Percentiles rank a stretch among this genome's conserved stretches.
phyloP scores from a whole-genome alignment of 305 asterid species.

The Lippia alba region DNA sequence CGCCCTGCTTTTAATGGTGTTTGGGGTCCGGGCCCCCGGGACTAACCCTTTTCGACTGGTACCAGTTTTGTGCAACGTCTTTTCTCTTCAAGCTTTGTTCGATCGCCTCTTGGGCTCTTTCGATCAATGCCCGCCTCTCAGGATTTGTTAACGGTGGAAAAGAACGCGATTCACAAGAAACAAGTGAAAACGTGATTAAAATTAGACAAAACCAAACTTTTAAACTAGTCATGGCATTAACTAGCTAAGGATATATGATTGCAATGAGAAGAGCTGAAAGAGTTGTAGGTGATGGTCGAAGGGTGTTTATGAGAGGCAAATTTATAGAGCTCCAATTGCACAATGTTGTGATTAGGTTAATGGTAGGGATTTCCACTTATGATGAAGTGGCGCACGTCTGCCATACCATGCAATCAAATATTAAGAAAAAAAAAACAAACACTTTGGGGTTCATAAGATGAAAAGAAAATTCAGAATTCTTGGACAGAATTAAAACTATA shows the following conservation, averaged over 20 bases:
- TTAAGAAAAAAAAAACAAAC: conserved; percentile 22
- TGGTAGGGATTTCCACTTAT: conserved; percentile 35
- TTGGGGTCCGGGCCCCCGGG: conserved; percentile 65
- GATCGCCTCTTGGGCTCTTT: conserved; percentile 38
- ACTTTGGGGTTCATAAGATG: conserved; percentile 5
- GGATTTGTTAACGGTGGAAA: conserved; percentile 6
- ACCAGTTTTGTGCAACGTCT: conserved; percentile 36
- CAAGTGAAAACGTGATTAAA: conserved; percentile 30
- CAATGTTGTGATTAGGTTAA: conserved; percentile 25
- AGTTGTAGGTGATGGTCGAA: conserved; percentile 30
- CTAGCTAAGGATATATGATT: neutral
- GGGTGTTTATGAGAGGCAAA: conserved; percentile 29
- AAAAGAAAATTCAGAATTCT: neutral
- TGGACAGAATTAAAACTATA: neutral
- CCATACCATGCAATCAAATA: conserved; percentile 32
- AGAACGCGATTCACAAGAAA: conserved; percentile 30
- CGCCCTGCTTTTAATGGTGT: conserved; percentile 41
- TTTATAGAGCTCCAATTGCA: conserved; percentile 38
- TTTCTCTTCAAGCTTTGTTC: conserved; percentile 37
- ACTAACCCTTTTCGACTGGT: conserved; percentile 37
- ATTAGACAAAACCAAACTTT: conserved; percentile 39
- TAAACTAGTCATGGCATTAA: conserved; percentile 36
- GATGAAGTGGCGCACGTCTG: conserved; percentile 36
- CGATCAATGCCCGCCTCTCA: conserved; percentile 37
- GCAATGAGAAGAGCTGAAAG: neutral